phyloP scores from a whole-genome alignment of 208 protist genomes.

The Trypanosoma lewisi region DNA sequence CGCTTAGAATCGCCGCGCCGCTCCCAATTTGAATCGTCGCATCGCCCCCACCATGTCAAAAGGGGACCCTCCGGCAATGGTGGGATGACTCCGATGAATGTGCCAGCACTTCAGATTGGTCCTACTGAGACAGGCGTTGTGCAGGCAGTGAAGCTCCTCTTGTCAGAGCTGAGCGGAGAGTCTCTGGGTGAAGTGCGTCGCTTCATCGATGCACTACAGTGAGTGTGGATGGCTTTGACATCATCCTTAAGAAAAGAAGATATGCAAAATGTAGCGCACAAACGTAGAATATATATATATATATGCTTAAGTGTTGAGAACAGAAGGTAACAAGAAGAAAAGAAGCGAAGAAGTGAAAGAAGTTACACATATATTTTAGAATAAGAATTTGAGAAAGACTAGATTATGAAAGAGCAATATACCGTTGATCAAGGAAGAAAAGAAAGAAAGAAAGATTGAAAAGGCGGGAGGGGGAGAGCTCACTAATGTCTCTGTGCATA shows the following conservation, averaged over 20 bases:
- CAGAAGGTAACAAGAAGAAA: conserved; percentile 19
- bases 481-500: no score
- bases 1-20: not conserved
- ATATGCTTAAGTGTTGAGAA: no score
- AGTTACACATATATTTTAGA: not conserved
- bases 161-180: conserved; percentile 60
- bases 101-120: conserved; percentile 28
- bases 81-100: conserved; percentile 17
- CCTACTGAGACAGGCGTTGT: conserved; percentile 76
- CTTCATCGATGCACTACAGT: conserved; percentile 68
- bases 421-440: no score
- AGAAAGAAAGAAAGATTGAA: no score
- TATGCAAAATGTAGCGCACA: not conserved
- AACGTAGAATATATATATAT: no score
- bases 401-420: no score
- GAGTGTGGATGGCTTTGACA: conserved; percentile 17
- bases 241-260: conserved; percentile 13
- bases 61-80: conserved; percentile 14
- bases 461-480: no score
- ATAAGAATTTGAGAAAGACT: no score
- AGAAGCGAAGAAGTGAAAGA: not conserved
- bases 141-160: conserved; percentile 79
- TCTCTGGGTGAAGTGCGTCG: conserved; percentile 63
- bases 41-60: not conserved
- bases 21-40: conserved; percentile 2